Base-by-base conservation (phyloP, 345 rosid species). In the Eucalyptus albens region DNA sequence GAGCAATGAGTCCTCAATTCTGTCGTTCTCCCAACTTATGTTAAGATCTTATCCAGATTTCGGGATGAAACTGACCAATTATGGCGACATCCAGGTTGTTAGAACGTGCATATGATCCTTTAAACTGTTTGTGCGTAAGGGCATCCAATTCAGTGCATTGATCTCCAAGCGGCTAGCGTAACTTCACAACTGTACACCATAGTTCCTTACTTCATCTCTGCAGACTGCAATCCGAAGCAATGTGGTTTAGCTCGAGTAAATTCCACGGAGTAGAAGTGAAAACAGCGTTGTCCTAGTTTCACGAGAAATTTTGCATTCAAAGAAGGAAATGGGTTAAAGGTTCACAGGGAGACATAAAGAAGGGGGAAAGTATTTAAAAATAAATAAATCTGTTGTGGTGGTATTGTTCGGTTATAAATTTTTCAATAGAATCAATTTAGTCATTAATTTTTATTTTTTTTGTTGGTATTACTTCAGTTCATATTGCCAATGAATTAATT, bases 371-470 rank as follows among this genome's bases (percentile, higher is more conserved):
- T 19, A 19, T 8, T 53, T 53, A 3, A 3, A 53, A 19, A 19
- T 47, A 19, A 53, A 19, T 53, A 53, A 19, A 53, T 53, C 5
- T 53, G 4, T 53, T 8, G 5, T 19, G 8, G 0, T 7, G 24
- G 2, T 53, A 17, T 53, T 7, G 7, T 51, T 17, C 1, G 3
- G 2, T 19, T 53, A 3, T 53, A 3, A 19, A 19, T 53, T 8
- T 53, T 53, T 53, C 1, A 19, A 53, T 19, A 7, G 0, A 53
- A 53, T 53, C 2, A 53, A 51, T 53, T 53, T 53, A 53, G 56
- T 51, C 9, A 51, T 6, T 51, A 16, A 50, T 50, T 1, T 0
- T 50, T 50, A 15, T 50, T 0, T 50, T 50, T 50, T 50, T 0
- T 2, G 3, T 15, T 50, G 8, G 3, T 50, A 50, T 15, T 50